Evolutionary conservation across 1,284 basidiomycete species (phyloP).

Genomic region (Melampsora larici-populina): DNA sequence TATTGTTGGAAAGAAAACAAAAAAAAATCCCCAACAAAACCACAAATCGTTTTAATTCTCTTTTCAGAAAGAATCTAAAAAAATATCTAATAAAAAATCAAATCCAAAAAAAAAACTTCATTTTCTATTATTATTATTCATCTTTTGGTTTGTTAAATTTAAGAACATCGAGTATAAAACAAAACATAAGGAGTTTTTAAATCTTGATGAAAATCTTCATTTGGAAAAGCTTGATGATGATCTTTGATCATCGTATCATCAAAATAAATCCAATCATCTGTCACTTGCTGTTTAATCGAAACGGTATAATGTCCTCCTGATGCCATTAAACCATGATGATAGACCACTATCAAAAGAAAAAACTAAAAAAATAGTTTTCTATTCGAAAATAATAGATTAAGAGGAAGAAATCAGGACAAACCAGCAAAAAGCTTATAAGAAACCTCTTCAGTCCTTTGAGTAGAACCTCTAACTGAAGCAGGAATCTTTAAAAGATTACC

Average conservation of each 20-base stretch:
- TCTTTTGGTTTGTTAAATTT: constrained; percentile 78
- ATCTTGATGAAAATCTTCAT: constrained; percentile 3
- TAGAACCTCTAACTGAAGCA: constrained; percentile 58
- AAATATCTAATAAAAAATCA: too few species aligned
- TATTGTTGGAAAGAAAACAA: too few species aligned
- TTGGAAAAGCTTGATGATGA: background rate
- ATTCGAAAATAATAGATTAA: background rate
- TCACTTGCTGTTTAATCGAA: constrained; percentile 60
- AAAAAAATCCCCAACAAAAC: too few species aligned
- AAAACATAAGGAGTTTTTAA: constrained; percentile 14
- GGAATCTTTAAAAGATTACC: constrained; percentile 73
- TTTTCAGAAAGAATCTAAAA: too few species aligned
- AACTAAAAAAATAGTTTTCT: constrained; percentile 56
- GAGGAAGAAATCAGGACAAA: constrained; percentile 57
- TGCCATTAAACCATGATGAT: constrained; percentile 88
- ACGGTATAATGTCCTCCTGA: constrained; percentile 95
- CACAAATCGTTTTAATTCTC: too few species aligned
- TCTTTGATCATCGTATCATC: constrained; percentile 67
- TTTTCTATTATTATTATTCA: too few species aligned
- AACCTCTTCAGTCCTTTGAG: constrained; percentile 55
- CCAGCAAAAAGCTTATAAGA: constrained; percentile 84
- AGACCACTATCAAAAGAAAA: constrained; percentile 64
- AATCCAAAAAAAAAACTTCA: too few species aligned
- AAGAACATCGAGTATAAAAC: constrained; percentile 9
- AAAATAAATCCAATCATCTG: constrained; percentile 77